A percentile compares a stretch with the other conserved stretches of the same genome.
phyloP scores from a whole-genome alignment of 805 yeast species.

The Candida morakotiae region DNA sequence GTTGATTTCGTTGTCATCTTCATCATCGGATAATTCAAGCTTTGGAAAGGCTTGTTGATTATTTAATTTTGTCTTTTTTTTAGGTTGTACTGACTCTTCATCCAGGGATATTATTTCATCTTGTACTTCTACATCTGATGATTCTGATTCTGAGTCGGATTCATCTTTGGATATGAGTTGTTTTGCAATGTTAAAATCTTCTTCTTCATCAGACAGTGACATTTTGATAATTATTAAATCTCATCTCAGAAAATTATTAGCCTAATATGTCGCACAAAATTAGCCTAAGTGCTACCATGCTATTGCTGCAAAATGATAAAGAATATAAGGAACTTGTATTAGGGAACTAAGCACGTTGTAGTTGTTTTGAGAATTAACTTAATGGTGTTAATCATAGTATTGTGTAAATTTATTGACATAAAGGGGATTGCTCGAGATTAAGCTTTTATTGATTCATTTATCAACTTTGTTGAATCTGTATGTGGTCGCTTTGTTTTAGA shows the following conservation, averaged over 20 bases:
- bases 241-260: constrained; percentile 2
- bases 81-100: constrained; percentile 43
- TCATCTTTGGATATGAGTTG: constrained; percentile 48
- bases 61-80: constrained; percentile 19
- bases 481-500: no score
- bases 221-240: background rate
- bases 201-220: constrained; percentile 44
- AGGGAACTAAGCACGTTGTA: no score
- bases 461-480: no score
- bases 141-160: constrained; percentile 14
- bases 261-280: no score
- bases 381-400: no score
- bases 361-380: no score
- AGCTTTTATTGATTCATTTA: no score
- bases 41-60: constrained; percentile 36
- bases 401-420: no score
- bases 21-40: constrained; percentile 49
- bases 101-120: constrained; percentile 47
- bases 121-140: constrained; percentile 35
- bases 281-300: no score
- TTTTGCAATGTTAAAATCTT: constrained; percentile 59
- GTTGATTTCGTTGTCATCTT: constrained; percentile 20
- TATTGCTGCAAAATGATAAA: no score
- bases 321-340: no score
- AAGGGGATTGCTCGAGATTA: no score